Base-by-base conservation (phyloP, 2,329 filamentous ascomycete species). In the Xylaria sp. region DNA sequence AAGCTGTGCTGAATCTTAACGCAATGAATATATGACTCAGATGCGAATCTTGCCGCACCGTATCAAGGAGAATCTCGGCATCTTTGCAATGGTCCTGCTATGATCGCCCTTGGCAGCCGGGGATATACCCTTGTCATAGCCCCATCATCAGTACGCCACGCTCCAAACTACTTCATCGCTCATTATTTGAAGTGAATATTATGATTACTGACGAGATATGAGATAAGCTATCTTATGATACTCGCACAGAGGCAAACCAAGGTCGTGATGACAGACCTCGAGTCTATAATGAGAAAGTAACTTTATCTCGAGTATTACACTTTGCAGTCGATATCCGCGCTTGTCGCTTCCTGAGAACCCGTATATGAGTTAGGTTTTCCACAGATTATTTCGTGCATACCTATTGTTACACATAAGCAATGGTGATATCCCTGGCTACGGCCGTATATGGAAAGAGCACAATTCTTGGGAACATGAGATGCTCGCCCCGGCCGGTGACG, bases 21-120 rank as follows among this genome's bases (percentile, higher is more conserved):
- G 62, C 34, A 61, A 34, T 34, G 55, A 53, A 34, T 55, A 50
- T 32, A 58, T 56, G 46, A 68, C 55, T 50, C 45, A 60, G 28
- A 59, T 70, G 60, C 63, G 63, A 64, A 67, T 64, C 62, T 52
- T 60, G 43, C 68, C 66, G 66, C 62, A 58, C 52, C 52, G 32
- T 50, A 34, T 46, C 18, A n/a, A 30, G 53, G 55, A 63, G n/a
- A 30, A 36, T 55, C 36, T 60, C 59, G 48, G 70, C 62, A 71
- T 66, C 67, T 63, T 55, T 67, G 66, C 50, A 53, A 43, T 43
- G 39, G 28, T 39, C 43, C 65, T 72, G 70, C 66, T 63, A 70
- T 74, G 73, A 76, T 76, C 74, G 72, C 64, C 74, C 73, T 76
- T 75, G 72, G 73, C 72, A 67, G 65, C 66, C 65, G 65, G 70